Evolutionary conservation across 2,329 filamentous ascomycete species (phyloP).

Genomic region (Phaeomoniella chlamydospora): DNA sequence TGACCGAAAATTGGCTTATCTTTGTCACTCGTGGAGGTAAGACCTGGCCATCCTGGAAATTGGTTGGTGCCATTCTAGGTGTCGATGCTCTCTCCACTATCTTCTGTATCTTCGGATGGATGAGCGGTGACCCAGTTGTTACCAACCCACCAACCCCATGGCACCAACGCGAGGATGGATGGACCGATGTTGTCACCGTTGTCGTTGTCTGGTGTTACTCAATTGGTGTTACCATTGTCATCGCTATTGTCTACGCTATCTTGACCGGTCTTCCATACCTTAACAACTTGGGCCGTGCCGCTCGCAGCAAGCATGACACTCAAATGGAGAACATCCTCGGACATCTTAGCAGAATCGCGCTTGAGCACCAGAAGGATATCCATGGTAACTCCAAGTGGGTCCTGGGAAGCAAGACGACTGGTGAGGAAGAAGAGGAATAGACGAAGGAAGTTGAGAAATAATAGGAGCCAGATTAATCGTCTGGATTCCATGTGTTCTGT

Average conservation of each 20-base stretch:
- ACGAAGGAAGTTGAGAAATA: neutral
- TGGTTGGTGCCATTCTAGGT: conserved; percentile 54
- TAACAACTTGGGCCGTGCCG: conserved; percentile 37
- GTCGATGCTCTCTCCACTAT: conserved; percentile 60
- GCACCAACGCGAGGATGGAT: conserved; percentile 30
- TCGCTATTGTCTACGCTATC: conserved; percentile 36
- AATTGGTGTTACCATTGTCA: conserved; percentile 36
- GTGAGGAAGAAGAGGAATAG: conserved; percentile 28
- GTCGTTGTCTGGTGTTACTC: conserved; percentile 39
- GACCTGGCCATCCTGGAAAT: conserved; percentile 62
- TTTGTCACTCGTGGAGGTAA: conserved; percentile 81
- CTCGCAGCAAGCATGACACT: conserved; percentile 34
- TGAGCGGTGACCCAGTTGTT: conserved; percentile 37
- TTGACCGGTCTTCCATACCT: conserved; percentile 29
- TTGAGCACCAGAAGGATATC: conserved; percentile 33
- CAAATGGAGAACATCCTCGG: conserved; percentile 39
- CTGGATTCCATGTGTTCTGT: neutral
- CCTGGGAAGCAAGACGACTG: conserved; percentile 24
- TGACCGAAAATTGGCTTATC: conserved; percentile 93
- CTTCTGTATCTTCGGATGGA: conserved; percentile 64
- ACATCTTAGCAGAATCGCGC: conserved; percentile 35
- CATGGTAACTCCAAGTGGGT: conserved; percentile 29
- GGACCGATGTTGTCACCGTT: conserved; percentile 42
- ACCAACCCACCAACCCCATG: conserved; percentile 25
- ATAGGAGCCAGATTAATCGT: neutral